Conservation (phyloP, 495 filamentous ascomycete genomes). For the Neurospora sp. region DNA sequence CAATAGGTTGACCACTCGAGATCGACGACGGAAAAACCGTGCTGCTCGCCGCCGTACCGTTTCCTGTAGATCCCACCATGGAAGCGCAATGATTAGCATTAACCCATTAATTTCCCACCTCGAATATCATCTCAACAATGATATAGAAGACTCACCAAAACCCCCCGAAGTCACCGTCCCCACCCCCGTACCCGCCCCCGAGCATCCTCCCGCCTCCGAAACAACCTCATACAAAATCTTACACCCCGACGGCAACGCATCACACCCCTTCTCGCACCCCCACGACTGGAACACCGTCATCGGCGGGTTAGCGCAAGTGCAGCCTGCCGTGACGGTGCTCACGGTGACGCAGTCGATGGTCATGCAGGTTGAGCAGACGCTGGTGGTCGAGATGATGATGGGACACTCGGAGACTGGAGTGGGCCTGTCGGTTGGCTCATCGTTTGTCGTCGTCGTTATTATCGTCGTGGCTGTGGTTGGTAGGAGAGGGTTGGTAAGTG, state of each 20-base stretch:
- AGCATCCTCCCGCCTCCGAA: not conserved
- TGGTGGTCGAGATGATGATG: conserved; percentile 13
- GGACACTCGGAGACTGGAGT: conserved; percentile 12
- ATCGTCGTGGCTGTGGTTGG: not conserved
- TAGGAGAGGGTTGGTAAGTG: not conserved
- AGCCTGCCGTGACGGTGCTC: conserved; percentile 13
- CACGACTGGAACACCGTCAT: conserved; percentile 12
- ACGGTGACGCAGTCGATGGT: conserved; percentile 13
- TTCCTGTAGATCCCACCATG: not conserved
- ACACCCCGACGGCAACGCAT: conserved; percentile 10
- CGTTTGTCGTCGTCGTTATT: not conserved
- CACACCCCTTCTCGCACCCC: conserved; percentile 14
- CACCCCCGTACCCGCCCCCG: not conserved
- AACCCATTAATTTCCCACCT: not conserved
- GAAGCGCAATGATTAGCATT: not conserved
- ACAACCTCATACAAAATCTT: conserved; percentile 13
- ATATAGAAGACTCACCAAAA: not conserved
- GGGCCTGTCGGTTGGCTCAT: not conserved
- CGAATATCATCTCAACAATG: not conserved
- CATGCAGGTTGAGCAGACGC: conserved; percentile 18
- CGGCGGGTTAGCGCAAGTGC: conserved; percentile 12
- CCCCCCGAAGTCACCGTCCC: not conserved
- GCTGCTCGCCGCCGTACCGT: not conserved
- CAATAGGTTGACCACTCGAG: not conserved
- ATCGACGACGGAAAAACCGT: not conserved